phyloP scores from a whole-genome alignment of 1,284 basidiomycete species.

The Inonotus hispidus region DNA sequence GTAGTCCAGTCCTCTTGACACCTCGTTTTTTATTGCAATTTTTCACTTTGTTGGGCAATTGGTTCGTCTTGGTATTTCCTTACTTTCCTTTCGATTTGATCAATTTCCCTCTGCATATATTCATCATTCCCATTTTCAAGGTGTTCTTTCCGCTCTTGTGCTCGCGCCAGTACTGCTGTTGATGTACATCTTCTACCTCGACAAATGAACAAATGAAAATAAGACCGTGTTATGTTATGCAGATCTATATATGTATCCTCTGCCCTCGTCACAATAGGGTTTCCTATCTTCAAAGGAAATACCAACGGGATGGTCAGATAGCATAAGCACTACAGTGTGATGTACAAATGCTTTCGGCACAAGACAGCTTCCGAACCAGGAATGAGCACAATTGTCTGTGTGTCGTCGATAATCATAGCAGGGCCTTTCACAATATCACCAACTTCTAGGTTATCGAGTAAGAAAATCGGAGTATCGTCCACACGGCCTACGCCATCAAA shows the following conservation, averaged over 20 bases:
- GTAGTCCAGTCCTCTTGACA: no score
- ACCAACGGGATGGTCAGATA: not conserved
- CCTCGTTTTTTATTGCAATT: no score
- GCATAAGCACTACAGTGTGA: constrained; percentile 34
- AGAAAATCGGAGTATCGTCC: constrained; percentile 73
- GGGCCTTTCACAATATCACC: constrained; percentile 78
- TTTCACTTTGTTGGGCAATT: not conserved
- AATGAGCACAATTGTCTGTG: constrained; percentile 85
- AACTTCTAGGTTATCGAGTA: constrained; percentile 57
- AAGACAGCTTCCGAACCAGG: constrained; percentile 63
- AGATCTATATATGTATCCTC: not conserved
- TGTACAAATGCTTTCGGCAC: constrained; percentile 68
- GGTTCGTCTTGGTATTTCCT: not conserved
- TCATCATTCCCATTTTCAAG: not conserved
- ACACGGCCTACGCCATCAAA: constrained; percentile 74
- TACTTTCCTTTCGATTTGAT: not conserved
- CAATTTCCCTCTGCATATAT: no score
- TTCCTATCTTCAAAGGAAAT: not conserved
- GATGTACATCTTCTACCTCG: not conserved
- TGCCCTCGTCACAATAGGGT: not conserved
- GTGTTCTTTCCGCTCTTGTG: not conserved
- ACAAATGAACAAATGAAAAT: not conserved
- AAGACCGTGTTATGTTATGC: not conserved
- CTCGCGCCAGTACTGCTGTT: not conserved
- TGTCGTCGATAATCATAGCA: constrained; percentile 87